Conservation (phyloP, 257 asterid species). For the Osmanthus fragrans region DNA sequence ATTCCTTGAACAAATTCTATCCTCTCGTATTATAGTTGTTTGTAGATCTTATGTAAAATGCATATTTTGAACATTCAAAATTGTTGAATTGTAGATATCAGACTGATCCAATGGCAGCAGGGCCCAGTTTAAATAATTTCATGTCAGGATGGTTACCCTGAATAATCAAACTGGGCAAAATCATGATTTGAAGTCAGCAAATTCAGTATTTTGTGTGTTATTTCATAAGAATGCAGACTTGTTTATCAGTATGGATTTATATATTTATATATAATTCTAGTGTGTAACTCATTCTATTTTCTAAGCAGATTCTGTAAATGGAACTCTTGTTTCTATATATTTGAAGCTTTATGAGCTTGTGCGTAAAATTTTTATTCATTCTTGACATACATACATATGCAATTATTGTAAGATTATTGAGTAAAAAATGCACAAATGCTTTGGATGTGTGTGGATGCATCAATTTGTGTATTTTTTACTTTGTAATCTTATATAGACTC, state of each 20-base stretch:
- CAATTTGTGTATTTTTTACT: no score
- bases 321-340: background rate
- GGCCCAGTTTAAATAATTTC: constrained; percentile 30
- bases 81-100: constrained; percentile 19
- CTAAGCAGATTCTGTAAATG: background rate
- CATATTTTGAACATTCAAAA: background rate
- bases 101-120: constrained; percentile 20
- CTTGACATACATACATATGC: no score
- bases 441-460: no score
- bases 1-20: no score
- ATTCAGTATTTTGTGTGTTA: background rate
- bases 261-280: background rate
- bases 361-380: background rate
- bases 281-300: background rate
- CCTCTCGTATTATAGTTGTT: no score
- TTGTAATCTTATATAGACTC: no score
- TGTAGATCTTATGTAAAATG: background rate
- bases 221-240: no score
- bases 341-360: background rate
- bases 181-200: background rate
- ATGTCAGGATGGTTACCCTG: constrained; percentile 30
- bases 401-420: no score
- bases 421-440: no score
- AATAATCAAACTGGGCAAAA: background rate
- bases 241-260: background rate